These are phyloP conservation scores for Mycena floridula DNA, from an alignment of 768 basidiomycete species.

Conservation along the genomic window DNA sequence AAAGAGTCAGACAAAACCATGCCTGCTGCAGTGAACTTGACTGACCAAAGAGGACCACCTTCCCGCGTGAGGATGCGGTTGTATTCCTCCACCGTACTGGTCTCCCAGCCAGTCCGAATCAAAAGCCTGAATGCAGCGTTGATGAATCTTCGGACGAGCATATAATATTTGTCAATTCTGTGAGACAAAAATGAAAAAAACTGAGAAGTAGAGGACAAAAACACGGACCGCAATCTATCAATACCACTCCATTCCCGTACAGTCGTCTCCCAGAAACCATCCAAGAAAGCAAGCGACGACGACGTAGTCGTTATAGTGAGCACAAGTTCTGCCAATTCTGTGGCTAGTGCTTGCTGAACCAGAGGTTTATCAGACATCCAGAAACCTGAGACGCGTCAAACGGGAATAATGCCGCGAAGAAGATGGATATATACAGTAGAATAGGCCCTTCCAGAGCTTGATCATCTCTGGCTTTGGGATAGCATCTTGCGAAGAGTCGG, in stretches of 20 bases:
- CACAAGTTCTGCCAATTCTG: slow-evolving; percentile 77
- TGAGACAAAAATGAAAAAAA: slow-evolving; percentile 6
- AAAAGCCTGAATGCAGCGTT: slow-evolving; percentile 83
- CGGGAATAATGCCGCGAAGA: not conserved
- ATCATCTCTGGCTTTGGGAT: slow-evolving; percentile 74
- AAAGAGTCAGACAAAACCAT: not conserved
- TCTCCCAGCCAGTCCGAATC: slow-evolving; percentile 64
- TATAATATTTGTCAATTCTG: slow-evolving; percentile 96
- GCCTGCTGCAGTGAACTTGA: not conserved
- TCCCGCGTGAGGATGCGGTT: slow-evolving; percentile 55
- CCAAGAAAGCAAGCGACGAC: slow-evolving; percentile 69
- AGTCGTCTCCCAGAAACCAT: slow-evolving; percentile 87
- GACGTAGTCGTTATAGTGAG: slow-evolving; percentile 54
- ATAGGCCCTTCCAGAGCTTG: slow-evolving; percentile 96
- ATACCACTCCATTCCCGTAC: slow-evolving; percentile 93
- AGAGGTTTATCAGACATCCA: slow-evolving; percentile 99
- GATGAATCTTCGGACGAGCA: slow-evolving; percentile 86
- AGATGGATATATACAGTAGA: slow-evolving; percentile 66
- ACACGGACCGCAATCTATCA: slow-evolving; percentile 71
- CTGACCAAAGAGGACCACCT: slow-evolving; percentile 86
- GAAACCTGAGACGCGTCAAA: slow-evolving; percentile 71
- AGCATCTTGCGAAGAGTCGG: slow-evolving; percentile 51
- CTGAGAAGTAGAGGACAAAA: not conserved
- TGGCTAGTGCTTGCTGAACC: slow-evolving; percentile 88
- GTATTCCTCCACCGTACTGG: slow-evolving; percentile 47